Conservation (phyloP, 2,329 filamentous ascomycete species). For the Nigrospora osmanthi region DNA sequence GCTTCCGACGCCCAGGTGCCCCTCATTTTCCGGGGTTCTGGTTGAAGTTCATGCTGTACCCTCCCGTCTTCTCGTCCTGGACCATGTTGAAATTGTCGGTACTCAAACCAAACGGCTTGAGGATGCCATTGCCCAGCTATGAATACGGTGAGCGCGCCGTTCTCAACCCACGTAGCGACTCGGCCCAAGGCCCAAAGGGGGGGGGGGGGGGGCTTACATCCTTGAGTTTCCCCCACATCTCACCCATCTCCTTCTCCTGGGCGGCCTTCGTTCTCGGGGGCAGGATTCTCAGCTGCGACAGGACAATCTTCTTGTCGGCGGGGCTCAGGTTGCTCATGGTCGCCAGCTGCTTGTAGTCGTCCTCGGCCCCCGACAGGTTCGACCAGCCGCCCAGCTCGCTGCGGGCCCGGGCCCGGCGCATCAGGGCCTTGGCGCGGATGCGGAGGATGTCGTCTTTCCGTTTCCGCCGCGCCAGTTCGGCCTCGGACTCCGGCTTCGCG, state of each 20-base stretch:
- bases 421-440: conserved; percentile 75
- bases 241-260: conserved; percentile 79
- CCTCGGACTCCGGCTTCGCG: conserved; percentile 16
- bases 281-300: conserved; percentile 55
- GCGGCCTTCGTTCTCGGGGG: conserved; percentile 66
- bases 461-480: conserved; percentile 22
- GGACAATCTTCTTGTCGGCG: conserved; percentile 61
- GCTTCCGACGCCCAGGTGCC: no score
- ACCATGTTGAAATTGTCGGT: conserved; percentile 94
- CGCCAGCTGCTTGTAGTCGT: conserved; percentile 69
- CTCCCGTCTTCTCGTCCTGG: conserved; percentile 81
- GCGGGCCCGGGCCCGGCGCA: conserved; percentile 68
- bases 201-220: conserved; percentile 43
- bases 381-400: conserved; percentile 71
- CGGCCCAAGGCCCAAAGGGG: background rate
- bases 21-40: conserved; percentile 19
- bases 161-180: conserved; percentile 1
- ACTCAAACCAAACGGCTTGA: conserved; percentile 88
- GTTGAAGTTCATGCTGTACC: conserved; percentile 89
- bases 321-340: conserved; percentile 52
- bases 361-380: conserved; percentile 65
- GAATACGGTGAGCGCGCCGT: conserved; percentile 1
- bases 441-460: conserved; percentile 59
- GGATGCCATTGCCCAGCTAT: conserved; percentile 76
- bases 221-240: conserved; percentile 98